These are phyloP conservation scores for Trichosanthes cucumerina DNA, from an alignment of 306 rosid genomes.

Conservation along the genomic window DNA sequence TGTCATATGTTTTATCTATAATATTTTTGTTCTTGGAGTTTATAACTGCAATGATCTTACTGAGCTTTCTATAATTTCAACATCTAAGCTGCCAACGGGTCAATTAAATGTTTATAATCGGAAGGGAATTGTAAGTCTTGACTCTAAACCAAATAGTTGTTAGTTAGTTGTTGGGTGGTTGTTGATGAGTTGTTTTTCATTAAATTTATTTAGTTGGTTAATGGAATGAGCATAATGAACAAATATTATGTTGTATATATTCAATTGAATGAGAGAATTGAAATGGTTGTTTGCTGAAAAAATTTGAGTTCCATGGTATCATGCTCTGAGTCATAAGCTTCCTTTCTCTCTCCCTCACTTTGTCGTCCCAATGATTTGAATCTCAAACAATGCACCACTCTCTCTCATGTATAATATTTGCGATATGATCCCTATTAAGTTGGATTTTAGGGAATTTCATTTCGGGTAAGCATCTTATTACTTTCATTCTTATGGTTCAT, in stretches of 20 bases:
- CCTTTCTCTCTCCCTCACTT: not conserved
- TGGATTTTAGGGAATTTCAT: not conserved
- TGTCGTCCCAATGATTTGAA: not conserved
- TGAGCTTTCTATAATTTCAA: not conserved
- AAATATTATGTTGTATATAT: not conserved
- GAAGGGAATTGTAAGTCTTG: not conserved
- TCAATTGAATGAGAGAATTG: not conserved
- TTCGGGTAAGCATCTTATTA: not conserved
- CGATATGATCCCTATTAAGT: not conserved
- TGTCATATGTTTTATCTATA: not conserved
- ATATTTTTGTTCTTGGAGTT: not conserved
- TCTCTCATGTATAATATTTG: not conserved
- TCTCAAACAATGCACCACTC: not conserved
- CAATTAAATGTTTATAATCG: not conserved
- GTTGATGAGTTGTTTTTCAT: not conserved
- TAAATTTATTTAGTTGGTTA: not conserved
- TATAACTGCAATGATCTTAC: not conserved
- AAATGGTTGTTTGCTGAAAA: not conserved
- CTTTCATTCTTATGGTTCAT: not conserved
- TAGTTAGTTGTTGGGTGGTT: not conserved
- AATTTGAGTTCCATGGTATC: not conserved
- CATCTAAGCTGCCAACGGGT: not conserved
- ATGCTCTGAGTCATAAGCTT: not conserved
- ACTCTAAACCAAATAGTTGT: not conserved
- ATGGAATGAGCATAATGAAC: not conserved